Evolutionary conservation across 2,329 filamentous ascomycete genomes (phyloP).

Genomic region (Colletotrichum sp.): DNA sequence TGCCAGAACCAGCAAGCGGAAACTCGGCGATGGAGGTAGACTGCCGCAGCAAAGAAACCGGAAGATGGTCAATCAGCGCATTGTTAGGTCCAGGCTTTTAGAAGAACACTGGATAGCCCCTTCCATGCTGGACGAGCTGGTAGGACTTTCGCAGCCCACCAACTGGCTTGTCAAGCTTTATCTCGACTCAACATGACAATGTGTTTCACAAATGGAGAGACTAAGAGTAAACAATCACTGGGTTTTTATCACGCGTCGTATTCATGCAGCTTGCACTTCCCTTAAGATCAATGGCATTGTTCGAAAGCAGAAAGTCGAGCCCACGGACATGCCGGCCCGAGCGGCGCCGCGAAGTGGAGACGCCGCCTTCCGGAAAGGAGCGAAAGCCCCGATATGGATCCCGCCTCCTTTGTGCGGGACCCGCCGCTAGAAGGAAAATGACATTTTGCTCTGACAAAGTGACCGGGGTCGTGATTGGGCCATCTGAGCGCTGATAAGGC

Average conservation of each 20-base stretch:
- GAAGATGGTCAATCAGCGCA: no score
- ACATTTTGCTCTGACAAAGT: constrained; percentile 20
- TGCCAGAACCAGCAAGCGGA: no score
- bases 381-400: background rate
- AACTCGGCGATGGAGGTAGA: no score
- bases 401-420: background rate
- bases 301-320: background rate
- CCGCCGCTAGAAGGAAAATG: background rate
- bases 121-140: background rate
- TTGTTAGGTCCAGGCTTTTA: background rate
- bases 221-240: background rate
- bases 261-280: background rate
- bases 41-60: no score
- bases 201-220: background rate
- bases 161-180: background rate
- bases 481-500: constrained; percentile 17
- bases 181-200: background rate
- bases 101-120: background rate
- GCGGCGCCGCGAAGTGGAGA: background rate
- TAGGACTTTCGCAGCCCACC: fast-evolving
- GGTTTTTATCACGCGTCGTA: background rate
- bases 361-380: background rate
- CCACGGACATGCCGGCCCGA: constrained; percentile 1
- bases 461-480: constrained; percentile 5
- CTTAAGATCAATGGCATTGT: background rate